phyloP scores from a whole-genome alignment of 495 filamentous ascomycete species.

The Xylaria castorea region DNA sequence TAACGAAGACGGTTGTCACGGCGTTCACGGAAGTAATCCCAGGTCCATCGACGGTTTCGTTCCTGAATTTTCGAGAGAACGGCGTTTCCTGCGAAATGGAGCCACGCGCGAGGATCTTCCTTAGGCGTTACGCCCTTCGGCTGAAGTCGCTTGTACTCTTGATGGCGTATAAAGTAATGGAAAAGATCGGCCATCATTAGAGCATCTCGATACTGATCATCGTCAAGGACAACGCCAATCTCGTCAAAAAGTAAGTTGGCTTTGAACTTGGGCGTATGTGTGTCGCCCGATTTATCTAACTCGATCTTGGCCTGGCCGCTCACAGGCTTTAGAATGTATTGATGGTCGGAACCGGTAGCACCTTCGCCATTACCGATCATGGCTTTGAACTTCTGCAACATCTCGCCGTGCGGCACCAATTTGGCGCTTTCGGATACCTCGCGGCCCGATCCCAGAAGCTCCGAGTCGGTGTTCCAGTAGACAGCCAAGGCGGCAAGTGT shows the following conservation, averaged over 20 bases:
- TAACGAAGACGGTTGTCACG: conserved; percentile 89
- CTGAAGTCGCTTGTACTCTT: conserved; percentile 94
- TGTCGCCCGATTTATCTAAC: conserved; percentile 86
- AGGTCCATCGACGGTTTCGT: conserved; percentile 86
- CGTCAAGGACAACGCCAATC: conserved; percentile 92
- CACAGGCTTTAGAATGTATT: conserved; percentile 94
- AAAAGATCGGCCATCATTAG: conserved; percentile 98
- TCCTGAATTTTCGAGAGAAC: conserved; percentile 94
- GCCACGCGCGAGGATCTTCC: conserved; percentile 90
- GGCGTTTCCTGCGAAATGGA: conserved; percentile 86
- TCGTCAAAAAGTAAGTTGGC: conserved; percentile 91
- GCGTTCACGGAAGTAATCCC: conserved; percentile 91
- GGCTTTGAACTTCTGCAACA: conserved; percentile 75
- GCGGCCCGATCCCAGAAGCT: conserved; percentile 78
- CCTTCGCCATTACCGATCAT: conserved; percentile 75
- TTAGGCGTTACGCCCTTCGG: conserved; percentile 82
- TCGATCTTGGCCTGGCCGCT: conserved; percentile 91
- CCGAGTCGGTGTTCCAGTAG: conserved; percentile 96
- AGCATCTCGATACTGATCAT: conserved; percentile 94
- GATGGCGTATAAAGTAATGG: conserved; percentile 97
- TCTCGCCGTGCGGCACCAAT: conserved; percentile 65
- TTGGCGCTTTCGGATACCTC: conserved; percentile 63
- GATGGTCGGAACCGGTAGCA: conserved; percentile 63
- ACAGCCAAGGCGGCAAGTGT: conserved; percentile 85
- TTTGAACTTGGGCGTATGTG: conserved; percentile 85